Evolutionary conservation across 129 eudicot genomes (phyloP).

Genomic region (Smallanthus sonchifolius): DNA sequence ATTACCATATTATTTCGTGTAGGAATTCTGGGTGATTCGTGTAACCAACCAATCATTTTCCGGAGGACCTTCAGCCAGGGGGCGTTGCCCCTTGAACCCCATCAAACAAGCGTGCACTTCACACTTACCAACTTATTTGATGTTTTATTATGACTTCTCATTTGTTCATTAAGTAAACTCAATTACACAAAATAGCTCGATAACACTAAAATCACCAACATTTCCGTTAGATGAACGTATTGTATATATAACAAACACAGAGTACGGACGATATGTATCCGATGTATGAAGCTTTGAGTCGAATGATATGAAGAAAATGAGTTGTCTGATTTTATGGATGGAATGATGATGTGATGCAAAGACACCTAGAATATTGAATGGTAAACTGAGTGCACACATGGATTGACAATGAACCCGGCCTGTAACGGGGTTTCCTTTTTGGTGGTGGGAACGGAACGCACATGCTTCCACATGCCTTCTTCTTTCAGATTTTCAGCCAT

Average conservation of each 20-base stretch:
- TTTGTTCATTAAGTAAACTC: no score
- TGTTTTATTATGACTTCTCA: no score
- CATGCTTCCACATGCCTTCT: constrained; percentile 41
- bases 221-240: no score
- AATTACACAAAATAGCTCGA: no score
- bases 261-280: neutral
- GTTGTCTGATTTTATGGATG: neutral
- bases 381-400: neutral
- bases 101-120: no score
- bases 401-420: neutral
- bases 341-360: constrained; percentile 10
- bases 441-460: constrained; percentile 57
- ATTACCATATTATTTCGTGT: neutral
- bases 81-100: no score
- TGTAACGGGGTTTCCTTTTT: constrained; percentile 28
- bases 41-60: no score
- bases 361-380: constrained; percentile 2
- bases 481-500: constrained; percentile 9
- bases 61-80: no score
- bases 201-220: no score
- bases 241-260: no score
- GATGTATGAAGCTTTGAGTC: neutral
- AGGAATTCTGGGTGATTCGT: no score
- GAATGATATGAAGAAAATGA: neutral
- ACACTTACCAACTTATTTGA: no score